A percentile compares a stretch with the other conserved stretches of the same genome.
Conservation (phyloP, 345 rosid genomes). For the Cochlearia excelsa region DNA sequence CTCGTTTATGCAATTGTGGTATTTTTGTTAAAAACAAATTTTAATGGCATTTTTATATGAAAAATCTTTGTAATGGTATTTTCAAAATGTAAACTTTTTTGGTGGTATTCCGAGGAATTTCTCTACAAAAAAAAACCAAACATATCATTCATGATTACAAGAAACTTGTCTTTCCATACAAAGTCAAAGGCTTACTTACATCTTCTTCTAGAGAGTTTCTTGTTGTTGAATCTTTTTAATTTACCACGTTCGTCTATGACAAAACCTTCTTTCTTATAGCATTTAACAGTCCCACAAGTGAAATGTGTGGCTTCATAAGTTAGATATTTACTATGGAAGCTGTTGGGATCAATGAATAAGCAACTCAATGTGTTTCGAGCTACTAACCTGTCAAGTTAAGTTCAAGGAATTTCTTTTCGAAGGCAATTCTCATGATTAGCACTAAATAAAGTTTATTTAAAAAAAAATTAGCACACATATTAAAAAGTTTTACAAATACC, state of each 20-base stretch:
- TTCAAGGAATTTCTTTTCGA: not conserved
- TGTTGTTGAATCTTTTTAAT: slow-evolving; percentile 56
- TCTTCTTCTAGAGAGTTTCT: slow-evolving; percentile 70
- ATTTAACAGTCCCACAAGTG: slow-evolving; percentile 36
- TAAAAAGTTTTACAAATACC: too few relatives aligned
- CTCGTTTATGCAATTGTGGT: too few relatives aligned
- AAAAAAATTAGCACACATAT: too few relatives aligned
- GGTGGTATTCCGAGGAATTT: too few relatives aligned
- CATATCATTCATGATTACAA: too few relatives aligned
- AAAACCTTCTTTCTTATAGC: slow-evolving; percentile 51
- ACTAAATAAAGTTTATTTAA: not conserved
- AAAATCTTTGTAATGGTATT: too few relatives aligned
- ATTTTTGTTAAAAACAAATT: too few relatives aligned
- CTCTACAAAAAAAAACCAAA: too few relatives aligned
- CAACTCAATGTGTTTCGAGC: slow-evolving; percentile 40
- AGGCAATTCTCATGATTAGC: too few relatives aligned
- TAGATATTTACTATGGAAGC: slow-evolving; percentile 27
- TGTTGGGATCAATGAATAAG: slow-evolving; percentile 36
- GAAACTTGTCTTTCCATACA: too few relatives aligned
- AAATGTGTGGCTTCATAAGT: slow-evolving; percentile 37
- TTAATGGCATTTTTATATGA: too few relatives aligned
- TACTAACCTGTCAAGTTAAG: slow-evolving; percentile 42
- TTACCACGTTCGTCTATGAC: slow-evolving; percentile 65
- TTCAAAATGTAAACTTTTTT: too few relatives aligned
- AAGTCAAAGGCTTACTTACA: slow-evolving; percentile 32